These are phyloP conservation scores for Podaxis sp. DNA, from an alignment of 768 basidiomycete genomes.

Conservation along the genomic window DNA sequence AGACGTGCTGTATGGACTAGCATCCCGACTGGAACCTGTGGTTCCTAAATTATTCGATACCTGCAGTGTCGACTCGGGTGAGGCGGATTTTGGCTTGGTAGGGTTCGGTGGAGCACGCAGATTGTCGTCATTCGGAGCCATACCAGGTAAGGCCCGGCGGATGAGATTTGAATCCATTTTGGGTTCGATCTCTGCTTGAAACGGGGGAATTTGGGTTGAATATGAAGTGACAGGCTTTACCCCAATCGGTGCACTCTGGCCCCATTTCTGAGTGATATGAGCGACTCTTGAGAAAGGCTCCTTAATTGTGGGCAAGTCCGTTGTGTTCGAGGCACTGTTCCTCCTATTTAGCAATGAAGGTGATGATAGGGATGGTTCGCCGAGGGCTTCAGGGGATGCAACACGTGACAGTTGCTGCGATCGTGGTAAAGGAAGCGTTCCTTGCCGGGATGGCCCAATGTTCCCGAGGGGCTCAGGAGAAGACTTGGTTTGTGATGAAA, in stretches of 20 bases:
- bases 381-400: not conserved
- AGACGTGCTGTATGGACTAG: slow-evolving; percentile 1
- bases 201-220: not conserved
- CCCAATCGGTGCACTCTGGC: slow-evolving; percentile 26
- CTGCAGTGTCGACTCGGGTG: slow-evolving; percentile 7
- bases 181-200: not conserved
- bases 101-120: not conserved
- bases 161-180: slow-evolving; percentile 6
- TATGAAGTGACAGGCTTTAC: slow-evolving; percentile 17
- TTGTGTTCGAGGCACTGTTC: not conserved
- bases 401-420: not conserved
- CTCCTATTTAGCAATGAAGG: not conserved
- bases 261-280: slow-evolving; percentile 27
- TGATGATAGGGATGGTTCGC: not conserved
- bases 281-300: slow-evolving; percentile 13
- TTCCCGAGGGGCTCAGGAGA: not conserved
- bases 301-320: not conserved
- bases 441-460: not conserved
- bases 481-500: not conserved
- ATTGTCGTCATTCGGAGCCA: slow-evolving; percentile 16
- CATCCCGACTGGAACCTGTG: not conserved
- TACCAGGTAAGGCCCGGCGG: slow-evolving; percentile 39
- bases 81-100: not conserved
- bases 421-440: not conserved
- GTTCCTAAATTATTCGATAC: not conserved